A percentile compares a stretch with the other conserved stretches of the same genome.
These are phyloP conservation scores for Symbiotaphrina buchneri DNA, from an alignment of 495 filamentous ascomycete genomes.

Conservation along the genomic window DNA sequence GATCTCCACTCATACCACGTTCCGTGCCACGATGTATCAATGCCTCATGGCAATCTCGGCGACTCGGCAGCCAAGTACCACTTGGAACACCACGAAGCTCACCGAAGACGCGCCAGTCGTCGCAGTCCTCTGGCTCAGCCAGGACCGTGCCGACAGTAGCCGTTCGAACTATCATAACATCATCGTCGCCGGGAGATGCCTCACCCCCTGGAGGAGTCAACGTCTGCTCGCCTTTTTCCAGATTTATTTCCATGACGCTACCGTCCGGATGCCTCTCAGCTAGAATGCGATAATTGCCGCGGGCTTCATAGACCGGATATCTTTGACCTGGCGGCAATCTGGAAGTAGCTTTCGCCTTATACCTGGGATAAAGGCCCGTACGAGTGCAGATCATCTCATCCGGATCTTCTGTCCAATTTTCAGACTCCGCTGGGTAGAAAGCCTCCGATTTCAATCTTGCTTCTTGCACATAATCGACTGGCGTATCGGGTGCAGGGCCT, in stretches of 20 bases:
- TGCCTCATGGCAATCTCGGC: conserved; percentile 2
- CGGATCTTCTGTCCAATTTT: no score
- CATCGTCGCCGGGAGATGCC: no score
- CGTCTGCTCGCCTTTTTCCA: background rate
- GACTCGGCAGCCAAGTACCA: conserved; percentile 3
- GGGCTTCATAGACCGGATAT: conserved; percentile 1
- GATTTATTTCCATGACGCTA: conserved; percentile 1
- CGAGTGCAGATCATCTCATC: no score
- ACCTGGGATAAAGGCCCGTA: no score
- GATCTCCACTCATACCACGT: conserved; percentile 9
- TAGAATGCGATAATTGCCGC: conserved; percentile 1
- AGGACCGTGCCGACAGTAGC: background rate
- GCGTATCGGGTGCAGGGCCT: no score
- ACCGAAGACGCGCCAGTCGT: conserved; percentile 2
- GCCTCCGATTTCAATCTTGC: no score
- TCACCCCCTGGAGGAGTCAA: background rate
- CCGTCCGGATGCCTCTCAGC: conserved; percentile 2
- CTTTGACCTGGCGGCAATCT: no score
- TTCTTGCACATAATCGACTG: no score
- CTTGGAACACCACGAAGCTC: conserved; percentile 1
- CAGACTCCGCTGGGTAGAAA: no score
- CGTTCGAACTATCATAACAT: no score
- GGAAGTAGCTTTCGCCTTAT: no score
- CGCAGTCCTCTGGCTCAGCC: background rate
- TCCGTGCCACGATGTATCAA: conserved; percentile 2